Base-by-base conservation (phyloP, 1,139 yeast species). In the Candida sojae region DNA sequence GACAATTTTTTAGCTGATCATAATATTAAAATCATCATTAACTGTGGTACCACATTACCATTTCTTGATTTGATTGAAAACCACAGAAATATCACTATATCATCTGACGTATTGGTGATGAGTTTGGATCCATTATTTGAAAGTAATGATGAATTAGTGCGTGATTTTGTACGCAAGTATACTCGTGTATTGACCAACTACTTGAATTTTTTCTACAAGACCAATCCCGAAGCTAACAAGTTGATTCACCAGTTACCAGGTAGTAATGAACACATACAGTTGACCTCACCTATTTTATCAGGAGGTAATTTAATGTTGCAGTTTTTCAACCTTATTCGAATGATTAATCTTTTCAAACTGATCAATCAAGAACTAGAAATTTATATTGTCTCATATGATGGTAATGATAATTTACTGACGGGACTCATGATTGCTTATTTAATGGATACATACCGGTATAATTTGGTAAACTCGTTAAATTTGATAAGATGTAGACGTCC, bases 361-460 rank as follows among this genome's bases (percentile, higher is more conserved):
- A 65, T 74, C 44, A 72, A 75, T 52, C 53, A 57, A 29, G 56
- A 63, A n/a, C 64, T 69, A 39, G 70, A 70, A 47, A 63, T 72
- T n/a, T 59, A 73, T 47, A 56, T 75, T 41, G 62, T 73, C n/a
- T 61, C 74, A n/a, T 72, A 68, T 36, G 60, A 62, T 39, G 65
- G 70, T 4, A 60, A 63, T 40, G 50, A 51, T 33, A 62, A 57
- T 44, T 59, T 70, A 39, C 64, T 74, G 37, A 70, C 75, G 2
- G 71, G 73, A 6, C 58, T 75, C 48, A 57, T 69, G 13, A 64
- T 71, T 34, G 67, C 75, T 36, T 72, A 71, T 49, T 61, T 75
- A 52, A 75, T 75, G 79, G 79, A 75, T 57, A 61, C 61, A 45
- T 75, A 75, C 55, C 66, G 66, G 52, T 71, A 65, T 52, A 69